Evolutionary conservation across 108 stramenopile species (phyloP), one percentile per base, ranked within the genome.

Genomic region (Bacterosira constricta): DNA sequence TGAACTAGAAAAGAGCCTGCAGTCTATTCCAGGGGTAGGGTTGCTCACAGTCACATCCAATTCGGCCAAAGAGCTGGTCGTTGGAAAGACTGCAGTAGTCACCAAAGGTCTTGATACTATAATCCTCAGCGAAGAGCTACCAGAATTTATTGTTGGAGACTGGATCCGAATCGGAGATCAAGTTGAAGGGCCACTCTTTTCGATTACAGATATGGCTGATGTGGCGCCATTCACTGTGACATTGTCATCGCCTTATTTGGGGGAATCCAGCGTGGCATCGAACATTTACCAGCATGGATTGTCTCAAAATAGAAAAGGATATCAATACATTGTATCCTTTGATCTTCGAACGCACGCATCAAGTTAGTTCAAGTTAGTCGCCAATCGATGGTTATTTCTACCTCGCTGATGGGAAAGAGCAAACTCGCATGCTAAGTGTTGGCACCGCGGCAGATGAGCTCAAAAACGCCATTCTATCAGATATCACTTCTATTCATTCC

Each of bases 321-420:
- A 87, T 63, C 88, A 88, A 72, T 91, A 91, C 66, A 80, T 91
- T 49, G 80, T 91, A 8, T 74, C 79, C 1, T 91, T 91, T 74
- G 85, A 89, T 63, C 80, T 88, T 69, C 6, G 56, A 77, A 18
- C 75, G 86, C 30, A 80, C 75, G 21, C 47, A 88, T 32, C 7
- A 32, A 32, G 26, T 80, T 3, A 3, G 26, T 36, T 35, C 59
- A 20, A 53, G 52, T n/a, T 34, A 57, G 3, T 53, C 32, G 38
- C 18, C 29, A 15, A 32, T 89, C 30, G 55, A 38, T 30, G 88
- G 90, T n/a, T 75, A 71, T 41, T 88, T 88, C 66, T 79, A 70
- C 21, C 66, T 90, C 11, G 36, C 53, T 29, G 85, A 85, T 56
- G 60, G 75, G 41, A 64, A 66, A 8, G 66, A 71, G 34, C 29